Conservation (phyloP, 495 filamentous ascomycete genomes). For the Talaromyces ruber region DNA sequence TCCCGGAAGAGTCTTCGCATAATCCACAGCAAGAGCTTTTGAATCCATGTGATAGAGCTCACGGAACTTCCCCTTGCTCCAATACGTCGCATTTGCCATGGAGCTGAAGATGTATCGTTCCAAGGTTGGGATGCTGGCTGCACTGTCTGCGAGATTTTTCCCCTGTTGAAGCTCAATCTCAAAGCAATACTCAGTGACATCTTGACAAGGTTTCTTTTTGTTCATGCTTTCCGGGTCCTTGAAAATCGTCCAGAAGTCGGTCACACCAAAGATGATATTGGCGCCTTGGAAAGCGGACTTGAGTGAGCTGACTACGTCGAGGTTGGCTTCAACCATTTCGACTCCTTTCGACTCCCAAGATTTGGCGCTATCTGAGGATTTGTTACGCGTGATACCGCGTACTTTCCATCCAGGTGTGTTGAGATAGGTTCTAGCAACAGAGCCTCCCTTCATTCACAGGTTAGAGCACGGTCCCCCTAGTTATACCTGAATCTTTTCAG, state of each 20-base stretch:
- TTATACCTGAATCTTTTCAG: not conserved
- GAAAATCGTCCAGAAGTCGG: not conserved
- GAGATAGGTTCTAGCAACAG: constrained; percentile 25
- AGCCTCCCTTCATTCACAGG: constrained; percentile 32
- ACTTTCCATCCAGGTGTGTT: constrained; percentile 22
- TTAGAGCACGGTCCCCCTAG: constrained; percentile 5
- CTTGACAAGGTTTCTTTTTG: not conserved
- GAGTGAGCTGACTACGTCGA: constrained; percentile 32
- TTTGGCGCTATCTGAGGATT: constrained; percentile 20
- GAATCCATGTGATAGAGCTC: constrained; percentile 33
- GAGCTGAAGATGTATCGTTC: constrained; percentile 31
- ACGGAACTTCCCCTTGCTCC: constrained; percentile 21
- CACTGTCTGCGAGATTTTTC: constrained; percentile 39
- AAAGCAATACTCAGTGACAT: not conserved
- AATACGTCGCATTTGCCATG: constrained; percentile 22
- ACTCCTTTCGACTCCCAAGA: constrained; percentile 30
- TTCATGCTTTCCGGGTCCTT: not conserved
- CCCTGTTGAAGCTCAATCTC: constrained; percentile 19
- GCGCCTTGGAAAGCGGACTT: constrained; percentile 37
- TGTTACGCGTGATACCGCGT: constrained; percentile 28
- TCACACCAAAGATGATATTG: constrained; percentile 31
- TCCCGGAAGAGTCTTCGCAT: constrained; percentile 25
- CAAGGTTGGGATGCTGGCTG: constrained; percentile 30
- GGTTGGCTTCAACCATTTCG: constrained; percentile 37
- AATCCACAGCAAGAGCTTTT: constrained; percentile 24